Conservation (phyloP, 73 alveolate genomes). For the Tetrahymena malaccensis region DNA sequence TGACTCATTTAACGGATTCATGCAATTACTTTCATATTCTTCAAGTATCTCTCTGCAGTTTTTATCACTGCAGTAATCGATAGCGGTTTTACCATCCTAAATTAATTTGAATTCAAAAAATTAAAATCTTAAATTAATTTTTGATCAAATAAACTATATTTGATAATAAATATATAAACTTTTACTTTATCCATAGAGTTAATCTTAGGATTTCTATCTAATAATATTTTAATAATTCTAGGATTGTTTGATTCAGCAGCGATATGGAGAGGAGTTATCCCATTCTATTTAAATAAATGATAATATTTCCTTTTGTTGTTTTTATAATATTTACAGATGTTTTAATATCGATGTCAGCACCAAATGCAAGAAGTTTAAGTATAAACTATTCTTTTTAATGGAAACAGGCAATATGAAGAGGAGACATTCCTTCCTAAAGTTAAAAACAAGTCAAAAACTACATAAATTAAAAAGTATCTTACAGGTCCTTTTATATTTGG, state of each 20-base stretch:
- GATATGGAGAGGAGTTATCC: background rate
- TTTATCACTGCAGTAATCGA: background rate
- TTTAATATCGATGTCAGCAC: background rate
- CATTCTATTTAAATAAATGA: background rate
- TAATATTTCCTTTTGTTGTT: background rate
- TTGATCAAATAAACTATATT: background rate
- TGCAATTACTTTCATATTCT: background rate
- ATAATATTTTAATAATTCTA: background rate
- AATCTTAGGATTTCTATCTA: background rate
- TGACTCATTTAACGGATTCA: background rate
- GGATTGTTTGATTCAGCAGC: background rate
- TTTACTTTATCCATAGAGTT: background rate
- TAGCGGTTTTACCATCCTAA: background rate
- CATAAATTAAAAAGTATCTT: background rate
- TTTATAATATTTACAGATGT: background rate
- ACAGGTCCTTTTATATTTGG: conserved; percentile 23
- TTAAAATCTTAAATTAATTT: background rate
- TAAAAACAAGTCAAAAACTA: background rate
- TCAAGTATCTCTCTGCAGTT: background rate
- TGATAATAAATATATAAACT: background rate
- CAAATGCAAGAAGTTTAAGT: background rate
- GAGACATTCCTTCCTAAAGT: background rate
- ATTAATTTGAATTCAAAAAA: background rate
- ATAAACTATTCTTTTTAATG: background rate
- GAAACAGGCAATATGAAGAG: background rate